Evolutionary conservation across 2,329 filamentous ascomycete genomes (phyloP).

Genomic region (Pestalotiopsis sp.): DNA sequence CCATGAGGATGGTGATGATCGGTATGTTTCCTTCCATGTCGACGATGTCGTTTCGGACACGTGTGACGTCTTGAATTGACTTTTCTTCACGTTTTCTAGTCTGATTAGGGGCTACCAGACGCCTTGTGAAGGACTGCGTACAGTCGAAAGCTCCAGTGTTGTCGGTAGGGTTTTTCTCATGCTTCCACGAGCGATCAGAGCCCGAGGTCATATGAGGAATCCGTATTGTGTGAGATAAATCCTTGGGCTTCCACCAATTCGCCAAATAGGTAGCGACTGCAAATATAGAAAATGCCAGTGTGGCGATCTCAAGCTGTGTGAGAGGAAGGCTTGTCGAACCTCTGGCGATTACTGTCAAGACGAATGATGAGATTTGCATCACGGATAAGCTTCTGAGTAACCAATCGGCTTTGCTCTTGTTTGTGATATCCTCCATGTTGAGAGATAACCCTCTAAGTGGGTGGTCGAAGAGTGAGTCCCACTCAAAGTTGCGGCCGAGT

Average conservation of each 20-base stretch:
- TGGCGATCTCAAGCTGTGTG: not conserved
- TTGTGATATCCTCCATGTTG: not conserved
- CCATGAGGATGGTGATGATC: not conserved
- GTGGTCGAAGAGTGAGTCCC: not conserved
- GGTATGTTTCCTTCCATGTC: not conserved
- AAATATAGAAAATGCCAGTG: not conserved
- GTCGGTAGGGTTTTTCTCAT: not conserved
- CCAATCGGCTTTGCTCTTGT: not conserved
- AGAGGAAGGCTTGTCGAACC: not conserved
- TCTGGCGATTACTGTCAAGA: not conserved
- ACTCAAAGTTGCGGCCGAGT: not conserved
- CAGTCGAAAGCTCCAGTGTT: not conserved
- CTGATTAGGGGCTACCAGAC: not conserved
- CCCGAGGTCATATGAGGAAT: not conserved
- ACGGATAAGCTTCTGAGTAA: not conserved
- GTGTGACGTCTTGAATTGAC: too few relatives aligned
- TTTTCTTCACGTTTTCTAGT: not conserved
- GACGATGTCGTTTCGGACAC: not conserved
- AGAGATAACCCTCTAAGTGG: not conserved
- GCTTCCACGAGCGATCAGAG: not conserved
- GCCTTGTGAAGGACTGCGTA: not conserved
- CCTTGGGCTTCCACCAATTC: not conserved
- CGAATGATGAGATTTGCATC: not conserved
- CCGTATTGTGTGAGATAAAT: not conserved
- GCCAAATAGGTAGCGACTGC: not conserved